Base-by-base conservation (phyloP, 441 rosid genomes). In the Syzygium syzygioides region DNA sequence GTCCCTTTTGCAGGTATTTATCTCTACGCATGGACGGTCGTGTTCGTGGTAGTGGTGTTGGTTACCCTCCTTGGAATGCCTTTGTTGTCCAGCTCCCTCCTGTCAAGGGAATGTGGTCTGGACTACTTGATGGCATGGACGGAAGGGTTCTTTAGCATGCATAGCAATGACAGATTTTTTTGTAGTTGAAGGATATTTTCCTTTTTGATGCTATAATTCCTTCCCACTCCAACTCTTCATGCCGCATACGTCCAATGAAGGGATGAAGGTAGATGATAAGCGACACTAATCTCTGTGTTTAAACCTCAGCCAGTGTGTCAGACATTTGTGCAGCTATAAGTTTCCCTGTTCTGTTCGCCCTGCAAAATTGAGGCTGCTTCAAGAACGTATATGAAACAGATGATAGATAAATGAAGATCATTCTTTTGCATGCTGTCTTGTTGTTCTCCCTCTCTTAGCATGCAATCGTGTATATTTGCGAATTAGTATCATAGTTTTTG, bases 11-110 rank as follows among this genome's bases (percentile, higher is more conserved):
- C 92, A 97, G 98, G 92, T 96, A 98, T 91, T 87, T 95, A 89
- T 98, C 99, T 68, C 91, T 98, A 86, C 94, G 99, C 60, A 13
- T 98, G 94, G 99, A 98, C 71, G 99, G 99, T 41, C 97, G 97
- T 89, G 98, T 96, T 56, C 97, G 98, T 86, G 99, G 97, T 17
- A 96, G 98, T 90, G 99, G 99, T 59, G 96, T 94, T 79, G 99
- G 98, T 88, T 96, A 96, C 89, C 99, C 99, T 92, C 98, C 99
- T 88, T 97, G 99, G 98, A 97, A 96, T 93, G 98, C 98, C 87
- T 94, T 97, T 54, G 99, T 96, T 83, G 97, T 94, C 87, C 99
- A 97, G 90, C 91, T 96, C 87, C 99, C 99, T 88, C 99, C 96
- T 19, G 94, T 93, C 62, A 97, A 96, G 88, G 99, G 99, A 79